These are phyloP conservation scores for Sporisorium iseilematis-ciliati DNA, from an alignment of 1,284 basidiomycete species.

Conservation along the genomic window DNA sequence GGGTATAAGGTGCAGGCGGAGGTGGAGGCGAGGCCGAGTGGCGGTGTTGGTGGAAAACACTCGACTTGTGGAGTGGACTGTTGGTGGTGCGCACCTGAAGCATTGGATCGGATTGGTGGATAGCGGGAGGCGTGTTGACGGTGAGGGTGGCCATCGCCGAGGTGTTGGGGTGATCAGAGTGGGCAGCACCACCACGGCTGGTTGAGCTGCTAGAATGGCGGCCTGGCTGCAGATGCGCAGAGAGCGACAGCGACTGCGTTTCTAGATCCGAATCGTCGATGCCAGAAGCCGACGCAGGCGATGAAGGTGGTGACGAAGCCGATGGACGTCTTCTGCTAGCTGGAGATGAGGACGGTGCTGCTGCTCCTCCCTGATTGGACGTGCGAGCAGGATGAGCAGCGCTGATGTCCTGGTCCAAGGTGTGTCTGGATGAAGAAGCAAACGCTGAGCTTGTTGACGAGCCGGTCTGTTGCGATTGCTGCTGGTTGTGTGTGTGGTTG, in stretches of 20 bases:
- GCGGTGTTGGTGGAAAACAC: conserved; percentile 1
- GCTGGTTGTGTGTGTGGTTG: not conserved
- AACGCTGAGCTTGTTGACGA: conserved; percentile 1
- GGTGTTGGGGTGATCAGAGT: conserved; percentile 32
- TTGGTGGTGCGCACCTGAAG: conserved; percentile 28
- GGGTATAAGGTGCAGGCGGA: conserved; percentile 36
- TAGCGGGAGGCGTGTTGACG: conserved; percentile 38
- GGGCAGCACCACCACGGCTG: not conserved
- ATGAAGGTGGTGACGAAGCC: conserved; percentile 26
- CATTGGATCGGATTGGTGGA: conserved; percentile 39
- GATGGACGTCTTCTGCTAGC: conserved; percentile 16
- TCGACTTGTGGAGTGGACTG: conserved; percentile 31
- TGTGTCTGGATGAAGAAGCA: conserved; percentile 34
- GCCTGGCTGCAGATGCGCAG: conserved; percentile 11
- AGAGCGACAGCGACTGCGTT: conserved; percentile 15
- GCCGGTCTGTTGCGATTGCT: not conserved
- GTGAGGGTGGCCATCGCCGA: conserved; percentile 49
- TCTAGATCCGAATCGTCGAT: conserved; percentile 23
- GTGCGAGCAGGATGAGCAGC: not conserved
- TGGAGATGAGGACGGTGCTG: conserved; percentile 2
- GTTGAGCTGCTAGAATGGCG: conserved; percentile 6
- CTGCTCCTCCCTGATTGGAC: conserved; percentile 5
- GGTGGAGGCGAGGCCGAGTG: conserved; percentile 25
- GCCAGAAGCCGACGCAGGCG: conserved; percentile 17
- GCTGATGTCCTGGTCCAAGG: conserved; percentile 13